Evolutionary conservation across 1,284 basidiomycete genomes (phyloP), one percentile per base, ranked within the genome.

Genomic region (Ceratobasidium sp.): DNA sequence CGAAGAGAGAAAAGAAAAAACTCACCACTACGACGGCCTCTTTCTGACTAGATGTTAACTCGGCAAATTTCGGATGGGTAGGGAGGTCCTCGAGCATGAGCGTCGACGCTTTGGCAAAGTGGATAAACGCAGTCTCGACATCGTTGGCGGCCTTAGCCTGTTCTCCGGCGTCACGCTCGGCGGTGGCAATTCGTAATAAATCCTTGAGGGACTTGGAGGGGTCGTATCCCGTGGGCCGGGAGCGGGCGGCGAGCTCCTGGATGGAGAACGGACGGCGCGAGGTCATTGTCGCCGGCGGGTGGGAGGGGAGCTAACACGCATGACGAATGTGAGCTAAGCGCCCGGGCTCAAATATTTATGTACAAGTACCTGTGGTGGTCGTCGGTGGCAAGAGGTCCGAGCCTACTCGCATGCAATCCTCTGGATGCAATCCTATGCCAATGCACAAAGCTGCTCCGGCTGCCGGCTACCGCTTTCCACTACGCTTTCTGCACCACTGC

Each of bases 1-100:
- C 33, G 33, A 33, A 33, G 33, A 33, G 33, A 33, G 33, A 33
- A 68, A 44, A 26, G 12, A 54, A 71, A 50, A 38, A 78, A 86
- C 86, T 81, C 81, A 87, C 87, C 68, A 83, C 81, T 74, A 83
- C 83, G 12, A 87, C 82, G 75, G 85, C 86, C 66, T 83, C 82
- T 54, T 86, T 85, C 73, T 87, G 86, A 0, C 81, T 80, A 5
- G 82, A 57, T 23, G 82, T 85, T 59, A 87, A 80, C 61, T 84
- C 79, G 68, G 83, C 67, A 78, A 86, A 87, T 28, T 85, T 84
- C 69, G 83, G 81, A 82, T 92, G 91, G 4, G 83, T 83, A 9
- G 90, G 91, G 40, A 92, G 82, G 81, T 88, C 89, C 83, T 92
- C 90, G 10, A 91, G 86, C 7, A 91, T 90, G 57, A 92, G 86